phyloP scores from a whole-genome alignment of 2,329 filamentous ascomycete species.

The Xylaria digitata region DNA sequence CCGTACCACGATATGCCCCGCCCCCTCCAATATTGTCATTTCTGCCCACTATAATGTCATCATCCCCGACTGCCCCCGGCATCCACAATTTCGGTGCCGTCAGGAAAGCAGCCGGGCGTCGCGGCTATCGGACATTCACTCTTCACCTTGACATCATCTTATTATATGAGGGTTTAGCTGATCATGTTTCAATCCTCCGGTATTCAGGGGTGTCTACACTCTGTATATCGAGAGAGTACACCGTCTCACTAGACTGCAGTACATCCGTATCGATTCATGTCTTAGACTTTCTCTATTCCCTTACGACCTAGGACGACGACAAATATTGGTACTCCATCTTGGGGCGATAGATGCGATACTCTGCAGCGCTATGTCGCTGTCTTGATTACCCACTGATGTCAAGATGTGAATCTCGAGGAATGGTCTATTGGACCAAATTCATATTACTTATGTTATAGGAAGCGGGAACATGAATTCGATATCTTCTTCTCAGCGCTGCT shows the following conservation, averaged over 20 bases:
- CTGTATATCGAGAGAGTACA: background rate
- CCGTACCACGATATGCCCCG: conserved; percentile 12
- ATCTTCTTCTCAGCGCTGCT: background rate
- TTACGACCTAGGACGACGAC: background rate
- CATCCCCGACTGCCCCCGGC: conserved; percentile 41
- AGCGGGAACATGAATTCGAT: background rate
- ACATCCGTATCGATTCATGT: background rate
- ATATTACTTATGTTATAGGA: conserved; percentile 1
- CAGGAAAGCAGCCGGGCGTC: conserved; percentile 16
- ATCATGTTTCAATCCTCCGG: no score
- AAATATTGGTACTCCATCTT: background rate
- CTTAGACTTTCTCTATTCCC: background rate
- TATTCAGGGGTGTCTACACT: no score
- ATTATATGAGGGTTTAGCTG: background rate
- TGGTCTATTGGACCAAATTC: background rate
- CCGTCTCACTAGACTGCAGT: background rate
- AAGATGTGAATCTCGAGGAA: background rate
- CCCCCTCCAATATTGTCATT: conserved; percentile 50
- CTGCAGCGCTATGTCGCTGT: background rate
- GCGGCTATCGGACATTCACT: conserved; percentile 33
- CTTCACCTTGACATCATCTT: conserved; percentile 8
- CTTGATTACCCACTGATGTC: background rate
- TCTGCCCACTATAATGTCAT: conserved; percentile 45
- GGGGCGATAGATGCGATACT: background rate
- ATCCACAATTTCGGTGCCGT: conserved; percentile 31